Base-by-base conservation (phyloP, 2,329 filamentous ascomycete species). In the Thielaviopsis populi region DNA sequence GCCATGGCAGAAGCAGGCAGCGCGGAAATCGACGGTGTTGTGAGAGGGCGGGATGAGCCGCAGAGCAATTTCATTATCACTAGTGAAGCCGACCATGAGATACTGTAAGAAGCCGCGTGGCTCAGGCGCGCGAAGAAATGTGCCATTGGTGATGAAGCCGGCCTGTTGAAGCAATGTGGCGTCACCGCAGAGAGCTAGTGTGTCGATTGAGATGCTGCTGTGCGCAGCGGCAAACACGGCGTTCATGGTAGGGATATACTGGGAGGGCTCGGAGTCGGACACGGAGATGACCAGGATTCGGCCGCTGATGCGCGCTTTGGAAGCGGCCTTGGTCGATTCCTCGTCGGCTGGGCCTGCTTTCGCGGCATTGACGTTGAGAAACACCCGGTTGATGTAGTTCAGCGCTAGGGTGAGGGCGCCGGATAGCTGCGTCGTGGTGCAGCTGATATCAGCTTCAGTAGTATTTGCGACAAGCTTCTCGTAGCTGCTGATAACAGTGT, bases 231-330 rank as follows among this genome's bases (percentile, higher is more conserved):
- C 94, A 74, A 99, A 99, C 67, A 97, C 95, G 70, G 87, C 84
- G 76, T 99, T 99, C 94, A 99, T 99, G 69, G 95, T 94, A 0
- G 92, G 88, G 64, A 99, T 99, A 76, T 99, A 99, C 74, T 97
- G 88, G 4, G 91, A 85, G 0, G 95, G 83, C 70, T 92, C 88
- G 50, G 81, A 80, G 71, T 90, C 90, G 58, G 89, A 95, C 3
- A 96, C 91, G 59, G 89, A 95, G 63, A 99, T 74, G 67, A 97
- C 85, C 63, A 99, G 81, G 70, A 99, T 95, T 66, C 94, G 88
- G 48, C 73, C 74, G 24, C 73, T 74, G 37, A 76, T 68, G 4
- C 73, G 70, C 7, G 72, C 69, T 17, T 64, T 64, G n/a, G 62
- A 43, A 22, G 50, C n/a, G 15, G 86, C 87, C 68, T 88, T 86